phyloP scores from a whole-genome alignment of 352 stramenopile genomes.

The Phytophthora foliorum region DNA sequence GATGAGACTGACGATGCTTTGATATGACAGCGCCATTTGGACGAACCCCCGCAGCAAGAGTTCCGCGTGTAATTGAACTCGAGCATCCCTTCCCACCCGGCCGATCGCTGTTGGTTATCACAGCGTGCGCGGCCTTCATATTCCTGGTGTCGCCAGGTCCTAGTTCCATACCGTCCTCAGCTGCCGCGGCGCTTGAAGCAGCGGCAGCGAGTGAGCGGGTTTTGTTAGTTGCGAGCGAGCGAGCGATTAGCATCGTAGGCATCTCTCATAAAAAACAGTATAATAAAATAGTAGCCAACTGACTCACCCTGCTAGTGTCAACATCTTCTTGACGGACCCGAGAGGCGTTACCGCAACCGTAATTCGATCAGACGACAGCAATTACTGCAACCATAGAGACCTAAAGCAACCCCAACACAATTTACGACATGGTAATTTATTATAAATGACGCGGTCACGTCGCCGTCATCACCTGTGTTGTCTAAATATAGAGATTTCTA shows the following conservation, averaged over 20 bases:
- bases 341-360: too few species aligned
- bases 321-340: too few species aligned
- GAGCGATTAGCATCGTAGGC: constrained; percentile 22
- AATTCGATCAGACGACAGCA: too few species aligned
- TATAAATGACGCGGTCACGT: too few species aligned
- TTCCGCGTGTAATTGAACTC: constrained; percentile 39
- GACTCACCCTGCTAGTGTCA: too few species aligned
- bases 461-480: too few species aligned
- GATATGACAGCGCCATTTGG: constrained; percentile 55
- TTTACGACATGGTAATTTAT: too few species aligned
- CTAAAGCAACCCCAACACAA: too few species aligned
- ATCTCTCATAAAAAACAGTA: constrained; percentile 23
- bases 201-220: constrained; percentile 13
- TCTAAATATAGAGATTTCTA: too few species aligned
- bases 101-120: neutral
- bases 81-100: constrained; percentile 1
- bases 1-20: constrained; percentile 24
- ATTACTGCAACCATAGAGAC: too few species aligned
- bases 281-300: constrained; percentile 38
- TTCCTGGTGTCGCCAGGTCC: constrained; percentile 16
- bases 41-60: constrained; percentile 40
- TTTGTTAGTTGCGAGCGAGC: constrained; percentile 38
- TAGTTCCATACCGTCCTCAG: constrained; percentile 22
- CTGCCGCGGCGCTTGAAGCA: constrained; percentile 32
- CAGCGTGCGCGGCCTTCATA: constrained; percentile 16